A percentile compares a stretch with the other conserved stretches of the same genome.
Conservation (phyloP, 257 asterid species). For the Scutellaria minor region DNA sequence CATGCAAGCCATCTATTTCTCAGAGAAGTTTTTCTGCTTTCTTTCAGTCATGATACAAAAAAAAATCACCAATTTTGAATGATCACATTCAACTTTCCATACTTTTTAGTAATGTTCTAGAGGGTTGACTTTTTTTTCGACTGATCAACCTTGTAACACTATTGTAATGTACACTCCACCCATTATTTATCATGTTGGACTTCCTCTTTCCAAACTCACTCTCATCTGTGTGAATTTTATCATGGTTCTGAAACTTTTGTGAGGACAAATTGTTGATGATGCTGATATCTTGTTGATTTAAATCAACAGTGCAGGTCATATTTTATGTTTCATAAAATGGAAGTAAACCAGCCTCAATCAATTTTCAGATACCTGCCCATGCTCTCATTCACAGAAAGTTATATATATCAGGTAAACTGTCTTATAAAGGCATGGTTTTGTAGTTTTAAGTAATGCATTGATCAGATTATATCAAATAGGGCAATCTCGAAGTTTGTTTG, state of each 20-base stretch:
- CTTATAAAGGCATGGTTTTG: too few species aligned
- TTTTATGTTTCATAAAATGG: slow-evolving; percentile 89
- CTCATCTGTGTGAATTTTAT: slow-evolving; percentile 19
- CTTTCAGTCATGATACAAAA: slow-evolving; percentile 7
- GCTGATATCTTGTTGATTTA: slow-evolving; percentile 24
- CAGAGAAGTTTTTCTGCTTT: not conserved
- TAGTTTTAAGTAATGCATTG: not conserved
- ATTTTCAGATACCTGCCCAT: slow-evolving; percentile 81
- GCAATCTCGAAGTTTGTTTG: not conserved
- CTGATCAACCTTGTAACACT: not conserved
- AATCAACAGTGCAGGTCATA: slow-evolving; percentile 85
- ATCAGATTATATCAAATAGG: slow-evolving; percentile 23
- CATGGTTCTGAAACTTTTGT: slow-evolving; percentile 12
- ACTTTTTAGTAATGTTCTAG: not conserved
- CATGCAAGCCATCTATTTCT: slow-evolving; percentile 2
- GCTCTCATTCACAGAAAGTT: slow-evolving; percentile 91
- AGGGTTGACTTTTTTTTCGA: slow-evolving; percentile 14
- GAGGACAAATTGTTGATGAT: not conserved
- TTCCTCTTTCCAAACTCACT: not conserved
- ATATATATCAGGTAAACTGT: slow-evolving; percentile 70
- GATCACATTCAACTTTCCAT: slow-evolving; percentile 7
- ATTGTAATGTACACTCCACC: not conserved
- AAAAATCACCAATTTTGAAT: not conserved
- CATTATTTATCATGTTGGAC: not conserved
- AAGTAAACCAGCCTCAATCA: slow-evolving; percentile 59